Percentiles rank a stretch among this genome's conserved stretches.
phyloP scores from a whole-genome alignment of 2,329 filamentous ascomycete species.

The Domatiomyces catenatus region DNA sequence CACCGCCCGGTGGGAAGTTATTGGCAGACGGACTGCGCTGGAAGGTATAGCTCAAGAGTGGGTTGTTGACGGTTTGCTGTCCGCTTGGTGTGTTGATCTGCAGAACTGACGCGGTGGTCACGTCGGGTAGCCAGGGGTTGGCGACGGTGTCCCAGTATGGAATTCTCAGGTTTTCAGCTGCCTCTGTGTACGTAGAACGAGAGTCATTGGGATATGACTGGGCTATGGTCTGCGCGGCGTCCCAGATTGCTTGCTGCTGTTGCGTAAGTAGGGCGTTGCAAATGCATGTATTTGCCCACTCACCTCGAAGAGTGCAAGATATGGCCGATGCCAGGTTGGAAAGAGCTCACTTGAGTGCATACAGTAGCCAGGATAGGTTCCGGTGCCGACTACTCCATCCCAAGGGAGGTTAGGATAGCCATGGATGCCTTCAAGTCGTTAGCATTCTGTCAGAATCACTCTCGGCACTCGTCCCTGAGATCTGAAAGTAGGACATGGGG shows the following conservation, averaged over 20 bases:
- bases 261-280: neutral
- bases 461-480: slow-evolving; percentile 42
- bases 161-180: slow-evolving; percentile 29
- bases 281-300: slow-evolving; percentile 1
- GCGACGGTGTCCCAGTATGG: slow-evolving; percentile 38
- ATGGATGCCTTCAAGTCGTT: slow-evolving; percentile 53
- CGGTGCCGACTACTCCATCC: slow-evolving; percentile 33
- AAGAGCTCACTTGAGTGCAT: slow-evolving; percentile 62
- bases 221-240: slow-evolving; percentile 25
- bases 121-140: slow-evolving; percentile 21
- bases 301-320: slow-evolving; percentile 49
- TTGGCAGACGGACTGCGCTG: slow-evolving; percentile 10
- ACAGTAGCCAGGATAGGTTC: slow-evolving; percentile 52
- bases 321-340: slow-evolving; percentile 70
- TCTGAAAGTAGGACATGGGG: slow-evolving; percentile 59
- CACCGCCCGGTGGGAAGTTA: slow-evolving; percentile 14
- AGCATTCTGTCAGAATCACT: slow-evolving; percentile 1
- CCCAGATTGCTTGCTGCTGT: slow-evolving; percentile 25
- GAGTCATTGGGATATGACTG: slow-evolving; percentile 30
- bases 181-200: slow-evolving; percentile 32
- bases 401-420: slow-evolving; percentile 52
- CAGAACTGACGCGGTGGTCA: slow-evolving; percentile 26
- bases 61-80: slow-evolving; percentile 27
- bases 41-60: slow-evolving; percentile 30
- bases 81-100: slow-evolving; percentile 29